These are phyloP conservation scores for Colletotrichum nymphaeae DNA, from an alignment of 2,329 filamentous ascomycete species.

Conservation along the genomic window DNA sequence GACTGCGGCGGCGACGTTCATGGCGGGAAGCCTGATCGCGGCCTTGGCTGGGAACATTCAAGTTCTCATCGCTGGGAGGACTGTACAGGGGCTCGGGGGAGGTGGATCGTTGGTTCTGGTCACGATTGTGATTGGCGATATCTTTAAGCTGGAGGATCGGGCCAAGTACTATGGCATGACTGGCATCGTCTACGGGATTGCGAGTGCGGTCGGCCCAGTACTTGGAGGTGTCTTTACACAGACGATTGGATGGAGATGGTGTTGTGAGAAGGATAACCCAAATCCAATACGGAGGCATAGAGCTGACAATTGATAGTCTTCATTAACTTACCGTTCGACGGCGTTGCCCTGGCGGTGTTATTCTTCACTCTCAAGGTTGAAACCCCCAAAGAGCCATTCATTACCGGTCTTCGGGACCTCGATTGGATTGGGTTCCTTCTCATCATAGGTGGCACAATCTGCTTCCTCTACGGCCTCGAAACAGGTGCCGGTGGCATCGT, in stretches of 20 bases:
- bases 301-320: slow-evolving; percentile 41
- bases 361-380: slow-evolving; percentile 59
- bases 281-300: neutral
- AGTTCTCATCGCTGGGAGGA: slow-evolving; percentile 47
- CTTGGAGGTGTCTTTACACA: slow-evolving; percentile 69
- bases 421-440: slow-evolving; percentile 63
- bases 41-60: neutral
- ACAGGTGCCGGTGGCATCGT: slow-evolving; percentile 63
- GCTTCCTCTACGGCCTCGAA: slow-evolving; percentile 71
- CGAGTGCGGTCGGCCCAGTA: slow-evolving; percentile 65
- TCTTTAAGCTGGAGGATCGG: slow-evolving; percentile 48
- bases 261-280: slow-evolving; percentile 51
- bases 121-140: slow-evolving; percentile 50
- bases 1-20: slow-evolving; percentile 48
- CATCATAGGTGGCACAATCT: slow-evolving; percentile 67
- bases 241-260: slow-evolving; percentile 67
- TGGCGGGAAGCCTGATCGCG: slow-evolving; percentile 34
- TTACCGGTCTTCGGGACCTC: slow-evolving; percentile 63
- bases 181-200: slow-evolving; percentile 66
- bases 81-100: slow-evolving; percentile 49
- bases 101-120: slow-evolving; percentile 50
- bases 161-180: slow-evolving; percentile 65
- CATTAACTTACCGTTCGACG: slow-evolving; percentile 56
- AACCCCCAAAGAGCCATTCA: slow-evolving; percentile 65
- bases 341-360: slow-evolving; percentile 51